These are phyloP conservation scores for Stagonosporopsis rhizophila DNA, from an alignment of 2,329 filamentous ascomycete genomes.

Conservation along the genomic window DNA sequence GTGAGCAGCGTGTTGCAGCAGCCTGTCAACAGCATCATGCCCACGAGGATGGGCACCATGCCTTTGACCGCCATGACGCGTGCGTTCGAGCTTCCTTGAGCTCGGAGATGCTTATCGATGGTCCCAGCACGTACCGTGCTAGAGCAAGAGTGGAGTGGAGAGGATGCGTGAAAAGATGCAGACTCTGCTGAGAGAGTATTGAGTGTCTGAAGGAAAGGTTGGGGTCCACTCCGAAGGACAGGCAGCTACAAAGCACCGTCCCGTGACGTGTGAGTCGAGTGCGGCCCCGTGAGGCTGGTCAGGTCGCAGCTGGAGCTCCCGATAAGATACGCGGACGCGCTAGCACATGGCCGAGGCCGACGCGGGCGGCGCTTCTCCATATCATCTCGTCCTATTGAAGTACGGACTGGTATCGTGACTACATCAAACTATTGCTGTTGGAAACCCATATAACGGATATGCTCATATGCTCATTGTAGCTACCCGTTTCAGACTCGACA, in stretches of 20 bases:
- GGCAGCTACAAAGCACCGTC: conserved; percentile 34
- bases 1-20: conserved; percentile 97
- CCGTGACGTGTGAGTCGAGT: conserved; percentile 35
- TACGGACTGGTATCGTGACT: background rate
- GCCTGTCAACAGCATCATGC: conserved; percentile 95
- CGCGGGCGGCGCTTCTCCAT: background rate
- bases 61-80: conserved; percentile 71
- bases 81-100: conserved; percentile 10
- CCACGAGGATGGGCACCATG: conserved; percentile 83
- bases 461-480: background rate
- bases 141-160: conserved; percentile 2
- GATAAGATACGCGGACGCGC: conserved; percentile 30
- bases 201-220: background rate
- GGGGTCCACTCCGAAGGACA: conserved; percentile 14
- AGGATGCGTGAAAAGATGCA: background rate
- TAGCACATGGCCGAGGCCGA: conserved; percentile 13
- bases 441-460: background rate
- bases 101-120: conserved; percentile 10
- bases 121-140: background rate
- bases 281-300: conserved; percentile 41
- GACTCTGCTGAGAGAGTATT: background rate
- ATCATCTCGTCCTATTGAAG: background rate
- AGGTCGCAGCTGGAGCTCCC: conserved; percentile 25
- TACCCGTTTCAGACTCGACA: background rate
- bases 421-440: background rate